Evolutionary conservation across 495 filamentous ascomycete species (phyloP), one percentile per base, ranked within the genome.

Genomic region (Aspergillus homomorphus): DNA sequence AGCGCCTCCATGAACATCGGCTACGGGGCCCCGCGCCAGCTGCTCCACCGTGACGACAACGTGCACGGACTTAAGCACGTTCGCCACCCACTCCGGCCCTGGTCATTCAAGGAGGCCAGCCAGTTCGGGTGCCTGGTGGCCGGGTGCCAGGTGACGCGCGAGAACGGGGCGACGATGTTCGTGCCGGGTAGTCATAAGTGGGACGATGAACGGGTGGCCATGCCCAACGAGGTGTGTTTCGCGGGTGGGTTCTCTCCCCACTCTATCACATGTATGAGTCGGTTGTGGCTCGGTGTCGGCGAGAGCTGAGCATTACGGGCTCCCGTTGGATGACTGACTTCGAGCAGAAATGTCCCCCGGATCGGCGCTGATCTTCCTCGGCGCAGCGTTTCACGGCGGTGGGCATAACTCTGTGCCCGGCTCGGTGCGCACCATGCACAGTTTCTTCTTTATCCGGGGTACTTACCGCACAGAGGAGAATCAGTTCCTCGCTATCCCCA

Each of bases 401-500:
- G 72, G 72, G 0, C 66, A 71, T 19, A 74, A 74, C 50, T 57
- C 57, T 0, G 53, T 69, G 14, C 63, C 62, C 10, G 66, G 59
- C 23, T 46, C 50, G 33, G 51, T 66, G 19, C 60, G 69, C 0
- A 67, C 59, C n/a, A 60, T 73, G 33, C 59, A 71, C 24, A 54
- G 67, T 38, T 42, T 71, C 12, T 70, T 73, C 61, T 72, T 75
- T 41, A 45, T 67, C 10, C 59, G 65, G 3, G 72, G 72, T 0
- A 68, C 46, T n/a, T 21, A 68, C 1, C 61, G 72, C n/a, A 61
- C 65, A 21, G 67, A 75, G 54, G 72, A 75, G 53, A 75, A 75
- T 48, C 70, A 73, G 63, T 71, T 72, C 54, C 59, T 75, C 20
- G 67, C 67, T 20, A 58, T 70, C 16, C 67, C 69, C 41, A 56